Base-by-base conservation (phyloP, 768 basidiomycete species). In the Boletus huronensis region DNA sequence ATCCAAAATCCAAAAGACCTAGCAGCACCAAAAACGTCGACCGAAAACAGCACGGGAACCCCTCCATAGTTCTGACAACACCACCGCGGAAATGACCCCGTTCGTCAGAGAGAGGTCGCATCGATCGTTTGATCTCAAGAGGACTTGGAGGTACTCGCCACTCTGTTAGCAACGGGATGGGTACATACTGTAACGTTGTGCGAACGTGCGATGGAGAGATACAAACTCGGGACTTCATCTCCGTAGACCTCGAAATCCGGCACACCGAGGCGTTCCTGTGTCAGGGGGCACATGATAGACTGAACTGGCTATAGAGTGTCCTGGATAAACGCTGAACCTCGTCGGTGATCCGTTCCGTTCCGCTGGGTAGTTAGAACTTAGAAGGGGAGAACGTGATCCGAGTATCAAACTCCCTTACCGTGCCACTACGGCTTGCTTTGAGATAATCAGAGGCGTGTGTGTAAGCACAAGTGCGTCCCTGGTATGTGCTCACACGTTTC, bases 251-350 rank as follows among this genome's bases (percentile, higher is more conserved):
- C 65, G 67, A 58, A 50, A 48, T 57, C 67, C 65, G 67, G 35
- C 48, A 43, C 42, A 54, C 65, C 66, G 65, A 67, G 65, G 65
- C 43, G 61, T 67, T 67, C 65, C 67, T 66, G 59, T 54, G 21
- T 25, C 55, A 55, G 58, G 62, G 55, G 58, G 1, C 3, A 3
- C 11, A 46, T 21, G 42, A 46, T 39, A 28, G 54, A 58, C 54
- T 56, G 64, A 69, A 66, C 58, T 54, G 64, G 66, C 57, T 61
- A 68, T 57, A 44, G 46, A 17, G 9, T 69, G 46, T 58, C 65
- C 57, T 16, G 39, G 51, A 66, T 36, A 40, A 53, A 50, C 40
- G 45, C 36, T 31, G 32, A 48, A 26, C 54, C 45, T 52, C 25
- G 48, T 46, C 56, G 39, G 32, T 40, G 26, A 53, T 52, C 43